Evolutionary conservation across 1,139 yeast species (phyloP), one percentile per base, ranked within the genome.

Genomic region (Suzukiozyma palmioleophila): DNA sequence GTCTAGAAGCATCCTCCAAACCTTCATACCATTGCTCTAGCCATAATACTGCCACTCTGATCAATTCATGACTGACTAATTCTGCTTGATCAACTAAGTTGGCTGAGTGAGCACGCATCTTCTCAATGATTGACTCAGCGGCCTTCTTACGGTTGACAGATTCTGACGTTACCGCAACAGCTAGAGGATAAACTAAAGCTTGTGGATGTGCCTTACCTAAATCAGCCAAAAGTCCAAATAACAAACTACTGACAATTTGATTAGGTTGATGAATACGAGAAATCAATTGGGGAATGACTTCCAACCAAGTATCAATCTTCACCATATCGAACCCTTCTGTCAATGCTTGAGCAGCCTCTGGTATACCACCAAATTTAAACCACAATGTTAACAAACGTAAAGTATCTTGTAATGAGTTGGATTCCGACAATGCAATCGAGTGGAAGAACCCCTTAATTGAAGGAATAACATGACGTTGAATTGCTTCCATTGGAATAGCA

Each of bases 21-120:
- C 96, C 97, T 63, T 90, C 98, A 53, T 90, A 90, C 98, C 99
- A 94, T 58, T 85, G 85, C 56, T 94, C 99, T 53, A 89, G 96
- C 97, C 98, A 90, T 46, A 92, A 66, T 1, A 92, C 97, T 0
- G 97, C 97, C 12, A 89, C 96, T 49, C 98, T 70, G 47, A 94
- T 90, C 44, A 94, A 75, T 54, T 94, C 98, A 49, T 81, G 82
- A 65, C 96, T 85, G n/a, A 92, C 97, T 44, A 90, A 62, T 51
- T 89, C 96, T 0, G 97, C 90, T 57, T 94, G 97, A 47, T 85
- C 90, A 18, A 94, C 97, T 46, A 94, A 68, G 1, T 68, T 65
- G 0, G 97, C 77, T 36, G 96, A 86, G 51, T 94, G 97, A 3
- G 84, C 74, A 49, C 95, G 71, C 95, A 94, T 87, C 55, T 88